A percentile compares a stretch with the other conserved stretches of the same genome.
phyloP scores from a whole-genome alignment of 371 early-diverging fungal species.

The Zychaea mexicana region DNA sequence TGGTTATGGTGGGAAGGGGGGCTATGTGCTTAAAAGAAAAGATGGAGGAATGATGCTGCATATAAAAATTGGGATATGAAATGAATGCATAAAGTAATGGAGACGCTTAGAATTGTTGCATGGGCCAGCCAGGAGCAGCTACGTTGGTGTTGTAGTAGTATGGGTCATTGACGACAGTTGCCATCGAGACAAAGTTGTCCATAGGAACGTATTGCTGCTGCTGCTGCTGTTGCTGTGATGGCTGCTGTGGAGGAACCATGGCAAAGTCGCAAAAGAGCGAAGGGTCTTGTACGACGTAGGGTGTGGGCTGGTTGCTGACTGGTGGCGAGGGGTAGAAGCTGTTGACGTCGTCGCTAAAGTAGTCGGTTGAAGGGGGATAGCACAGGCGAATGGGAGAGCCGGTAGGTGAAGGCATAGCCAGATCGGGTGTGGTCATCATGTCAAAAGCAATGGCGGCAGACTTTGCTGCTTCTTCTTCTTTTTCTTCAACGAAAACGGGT shows the following conservation, averaged over 20 bases:
- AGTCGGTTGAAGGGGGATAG: background rate
- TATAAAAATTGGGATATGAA: background rate
- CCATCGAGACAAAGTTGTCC: background rate
- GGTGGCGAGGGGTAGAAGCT: background rate
- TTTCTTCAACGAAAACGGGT: background rate
- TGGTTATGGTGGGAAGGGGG: no score
- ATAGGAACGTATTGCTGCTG: background rate
- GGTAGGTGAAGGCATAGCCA: background rate
- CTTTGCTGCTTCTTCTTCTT: background rate
- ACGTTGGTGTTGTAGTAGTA: no score
- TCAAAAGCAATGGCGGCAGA: background rate
- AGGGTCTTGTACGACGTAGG: background rate
- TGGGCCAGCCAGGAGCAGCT: background rate
- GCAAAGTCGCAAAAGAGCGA: background rate
- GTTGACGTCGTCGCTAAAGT: background rate
- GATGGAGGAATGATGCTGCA: background rate
- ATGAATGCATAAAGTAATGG: no score
- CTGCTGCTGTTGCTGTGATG: background rate
- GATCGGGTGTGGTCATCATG: background rate
- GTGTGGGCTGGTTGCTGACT: background rate
- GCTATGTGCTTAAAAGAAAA: no score
- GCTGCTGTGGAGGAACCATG: background rate
- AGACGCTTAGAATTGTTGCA: slow-evolving; percentile 5
- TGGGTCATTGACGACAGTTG: background rate
- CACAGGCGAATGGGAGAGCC: background rate